Evolutionary conservation across 163 green algal genomes (phyloP).

Genomic region (Prototheca cutis): DNA sequence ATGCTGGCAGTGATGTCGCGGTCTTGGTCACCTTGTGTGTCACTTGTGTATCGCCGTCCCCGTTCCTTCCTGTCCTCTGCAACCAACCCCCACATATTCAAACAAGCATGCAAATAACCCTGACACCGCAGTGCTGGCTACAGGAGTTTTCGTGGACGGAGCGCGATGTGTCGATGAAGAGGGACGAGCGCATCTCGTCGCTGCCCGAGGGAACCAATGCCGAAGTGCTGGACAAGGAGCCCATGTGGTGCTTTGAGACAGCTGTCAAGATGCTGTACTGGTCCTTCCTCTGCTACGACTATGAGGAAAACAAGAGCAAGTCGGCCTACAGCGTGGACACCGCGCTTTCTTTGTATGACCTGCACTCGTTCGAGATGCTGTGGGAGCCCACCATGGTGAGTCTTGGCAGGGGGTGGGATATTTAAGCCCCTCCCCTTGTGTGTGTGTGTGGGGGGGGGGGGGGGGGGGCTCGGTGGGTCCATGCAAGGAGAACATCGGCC

Average conservation of each 20-base stretch:
- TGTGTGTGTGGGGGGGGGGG: too few species aligned
- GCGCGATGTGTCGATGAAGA: slow-evolving; percentile 3
- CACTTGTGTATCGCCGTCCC: too few species aligned
- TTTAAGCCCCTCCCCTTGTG: too few species aligned
- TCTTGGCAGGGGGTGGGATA: too few species aligned
- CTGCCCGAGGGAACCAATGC: background rate
- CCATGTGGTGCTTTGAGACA: slow-evolving; percentile 23
- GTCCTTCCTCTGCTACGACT: slow-evolving; percentile 11
- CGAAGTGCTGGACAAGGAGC: slow-evolving; percentile 6
- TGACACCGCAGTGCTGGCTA: slow-evolving; percentile 16
- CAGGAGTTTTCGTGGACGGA: slow-evolving; percentile 26
- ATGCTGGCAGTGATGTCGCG: too few species aligned
- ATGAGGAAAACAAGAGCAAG: slow-evolving; percentile 9
- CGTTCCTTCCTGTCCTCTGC: too few species aligned
- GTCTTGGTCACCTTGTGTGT: too few species aligned
- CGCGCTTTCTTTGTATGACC: slow-evolving; percentile 9
- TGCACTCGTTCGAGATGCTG: slow-evolving; percentile 17
- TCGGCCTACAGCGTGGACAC: slow-evolving; percentile 1
- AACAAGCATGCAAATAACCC: too few species aligned
- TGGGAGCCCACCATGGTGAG: slow-evolving; percentile 12
- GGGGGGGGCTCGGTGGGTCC: too few species aligned
- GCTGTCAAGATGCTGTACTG: slow-evolving; percentile 17
- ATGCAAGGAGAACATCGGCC: too few species aligned
- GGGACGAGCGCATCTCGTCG: slow-evolving; percentile 7
- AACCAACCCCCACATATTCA: too few species aligned